Conservation (phyloP, 441 rosid genomes). For the Bruguiera hainesii region DNA sequence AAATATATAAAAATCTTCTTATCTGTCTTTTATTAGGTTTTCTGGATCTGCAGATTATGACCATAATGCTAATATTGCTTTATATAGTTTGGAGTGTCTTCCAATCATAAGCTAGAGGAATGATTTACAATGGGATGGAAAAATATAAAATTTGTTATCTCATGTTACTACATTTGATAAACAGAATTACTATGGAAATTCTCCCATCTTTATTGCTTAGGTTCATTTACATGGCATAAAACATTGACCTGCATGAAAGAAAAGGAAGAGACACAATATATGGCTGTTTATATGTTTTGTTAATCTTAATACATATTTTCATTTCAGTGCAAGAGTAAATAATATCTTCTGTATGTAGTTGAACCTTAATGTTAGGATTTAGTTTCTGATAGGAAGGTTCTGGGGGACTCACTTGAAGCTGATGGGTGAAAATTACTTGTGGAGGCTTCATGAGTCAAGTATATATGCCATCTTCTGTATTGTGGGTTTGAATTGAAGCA, state of each 20-base stretch:
- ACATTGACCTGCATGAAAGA: background rate
- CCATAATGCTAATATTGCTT: too few relatives aligned
- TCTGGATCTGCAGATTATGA: too few relatives aligned
- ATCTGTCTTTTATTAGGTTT: too few relatives aligned
- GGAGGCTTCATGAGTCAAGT: background rate
- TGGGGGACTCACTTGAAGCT: background rate
- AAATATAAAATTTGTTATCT: constrained; percentile 6
- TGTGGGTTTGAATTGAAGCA: background rate
- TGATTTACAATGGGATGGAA: too few relatives aligned
- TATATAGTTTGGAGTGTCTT: too few relatives aligned
- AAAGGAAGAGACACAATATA: background rate
- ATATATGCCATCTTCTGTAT: background rate
- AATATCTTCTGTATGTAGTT: background rate
- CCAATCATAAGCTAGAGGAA: too few relatives aligned
- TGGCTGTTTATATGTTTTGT: background rate
- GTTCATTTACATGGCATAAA: too few relatives aligned
- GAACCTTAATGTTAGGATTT: background rate
- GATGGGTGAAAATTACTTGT: background rate
- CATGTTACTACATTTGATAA: background rate
- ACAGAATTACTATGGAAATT: background rate
- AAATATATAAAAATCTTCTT: too few relatives aligned
- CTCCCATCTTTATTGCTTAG: background rate
- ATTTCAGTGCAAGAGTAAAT: too few relatives aligned
- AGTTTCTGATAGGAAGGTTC: background rate
- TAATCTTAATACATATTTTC: background rate